Evolutionary conservation across 2,329 filamentous ascomycete species (phyloP), one percentile per base, ranked within the genome.

Genomic region (Alternaria sp.): DNA sequence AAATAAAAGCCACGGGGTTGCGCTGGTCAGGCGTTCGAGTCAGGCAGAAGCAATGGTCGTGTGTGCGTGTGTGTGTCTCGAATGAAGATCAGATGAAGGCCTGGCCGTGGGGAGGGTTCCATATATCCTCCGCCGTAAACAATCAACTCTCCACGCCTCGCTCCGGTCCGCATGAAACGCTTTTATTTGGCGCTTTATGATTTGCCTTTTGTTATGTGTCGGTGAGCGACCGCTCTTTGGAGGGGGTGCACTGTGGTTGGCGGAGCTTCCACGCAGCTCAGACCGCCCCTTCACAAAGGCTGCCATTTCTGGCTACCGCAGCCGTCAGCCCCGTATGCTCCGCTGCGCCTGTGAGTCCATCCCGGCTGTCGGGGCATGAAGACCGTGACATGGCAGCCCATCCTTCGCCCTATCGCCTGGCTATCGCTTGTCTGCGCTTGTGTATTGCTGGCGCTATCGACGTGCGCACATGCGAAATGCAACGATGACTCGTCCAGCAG

Each of bases 11-110:
- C 63, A 28, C 45, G 46, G 63, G 62, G 21, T 21, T 20, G 25
- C 12, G 10, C 37, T 20, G 66, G 72, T 76, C 74, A 78, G 76
- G 72, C 72, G 75, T 72, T 64, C 64, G 73, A 73, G 73, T 76
- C 76, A 79, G 75, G 73, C 75, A 76, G 73, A 75, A 76, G 75
- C 71, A 73, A 74, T 63, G 65, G 68, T 60, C 23, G 50, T 55
- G 49, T 43, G 65, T 71, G 74, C 72, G 45, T 65, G 50, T 46
- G 46, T 33, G 66, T 71, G 76, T 76, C 75, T 75, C 69, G 71
- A 74, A 71, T 64, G 67, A 56, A 70, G 69, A 75, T 77, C 75
- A 78, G 64, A 68, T 58, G 57, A 30, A 58, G 75, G 71, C 58
- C 72, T 72, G 67, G 68, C 61, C 68, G 74, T 75, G 74, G 69